Percentiles rank a stretch among this genome's conserved stretches.
Conservation (phyloP, 164 flowering plant genomes). For the grape (Vitis vinifera) region DNA sequence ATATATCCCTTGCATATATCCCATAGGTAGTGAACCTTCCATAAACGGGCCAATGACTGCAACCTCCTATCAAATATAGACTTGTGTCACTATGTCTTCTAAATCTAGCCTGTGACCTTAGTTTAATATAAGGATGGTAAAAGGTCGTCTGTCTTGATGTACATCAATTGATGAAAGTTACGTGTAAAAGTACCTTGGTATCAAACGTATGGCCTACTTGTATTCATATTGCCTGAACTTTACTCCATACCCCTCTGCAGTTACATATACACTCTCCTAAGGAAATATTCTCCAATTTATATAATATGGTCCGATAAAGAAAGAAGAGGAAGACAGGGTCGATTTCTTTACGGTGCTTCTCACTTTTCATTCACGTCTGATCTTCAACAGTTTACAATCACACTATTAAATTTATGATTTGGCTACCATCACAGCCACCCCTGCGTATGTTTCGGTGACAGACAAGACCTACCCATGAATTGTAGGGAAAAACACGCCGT, state of each 20-base stretch:
- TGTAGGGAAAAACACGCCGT: neutral
- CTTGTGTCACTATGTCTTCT: no score
- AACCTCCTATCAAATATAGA: no score
- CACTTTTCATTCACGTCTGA: slow-evolving; percentile 1
- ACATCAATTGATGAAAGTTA: neutral
- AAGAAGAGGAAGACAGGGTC: no score
- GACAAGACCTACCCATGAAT: no score
- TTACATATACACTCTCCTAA: neutral
- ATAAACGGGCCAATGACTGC: no score
- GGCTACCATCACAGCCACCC: neutral
- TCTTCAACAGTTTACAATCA: neutral
- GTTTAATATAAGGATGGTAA: slow-evolving; percentile 1
- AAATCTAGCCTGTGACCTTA: no score
- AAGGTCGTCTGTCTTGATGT: neutral
- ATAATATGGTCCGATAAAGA: no score
- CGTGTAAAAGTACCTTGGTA: neutral
- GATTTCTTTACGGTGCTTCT: neutral
- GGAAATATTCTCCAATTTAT: neutral
- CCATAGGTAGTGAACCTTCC: no score
- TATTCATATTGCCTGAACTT: slow-evolving; percentile 21
- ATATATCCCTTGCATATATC: no score
- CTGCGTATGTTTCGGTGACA: no score
- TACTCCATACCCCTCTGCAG: slow-evolving; percentile 28
- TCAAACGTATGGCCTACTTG: slow-evolving; percentile 23
- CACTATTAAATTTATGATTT: no score